A percentile compares a stretch with the other conserved stretches of the same genome.
phyloP scores from a whole-genome alignment of 2,329 filamentous ascomycete species.

The Teratosphaeriaceae sp. region DNA sequence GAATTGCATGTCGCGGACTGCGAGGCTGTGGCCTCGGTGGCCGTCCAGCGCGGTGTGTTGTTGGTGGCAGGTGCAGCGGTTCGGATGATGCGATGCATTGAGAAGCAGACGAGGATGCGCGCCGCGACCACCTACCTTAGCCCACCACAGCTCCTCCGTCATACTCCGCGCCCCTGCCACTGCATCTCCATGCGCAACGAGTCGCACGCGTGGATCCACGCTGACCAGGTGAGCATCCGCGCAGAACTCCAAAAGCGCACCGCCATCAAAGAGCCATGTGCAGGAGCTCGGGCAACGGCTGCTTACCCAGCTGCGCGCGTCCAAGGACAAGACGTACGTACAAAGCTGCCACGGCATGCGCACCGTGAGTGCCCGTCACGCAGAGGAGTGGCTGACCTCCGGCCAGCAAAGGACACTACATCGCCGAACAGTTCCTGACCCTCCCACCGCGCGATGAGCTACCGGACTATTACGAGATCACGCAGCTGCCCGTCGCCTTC shows the following conservation, averaged over 20 bases:
- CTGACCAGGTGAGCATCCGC: conserved; percentile 13
- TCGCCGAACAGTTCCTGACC: conserved; percentile 68
- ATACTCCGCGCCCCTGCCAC: conserved; percentile 14
- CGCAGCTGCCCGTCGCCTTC: conserved; percentile 71
- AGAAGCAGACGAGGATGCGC: conserved; percentile 17
- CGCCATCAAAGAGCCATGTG: conserved; percentile 30
- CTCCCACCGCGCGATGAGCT: conserved; percentile 50
- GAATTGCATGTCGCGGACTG: conserved; percentile 2
- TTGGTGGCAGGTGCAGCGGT: background rate
- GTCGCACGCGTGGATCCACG: background rate
- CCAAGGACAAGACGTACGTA: conserved; percentile 77
- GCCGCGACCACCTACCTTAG: conserved; percentile 15
- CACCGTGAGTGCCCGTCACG: no score
- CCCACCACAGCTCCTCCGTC: conserved; percentile 22
- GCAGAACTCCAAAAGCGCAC: conserved; percentile 25
- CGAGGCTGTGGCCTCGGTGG: conserved; percentile 4
- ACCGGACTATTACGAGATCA: conserved; percentile 70
- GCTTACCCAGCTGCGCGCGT: conserved; percentile 66
- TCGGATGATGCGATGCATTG: conserved; percentile 2
- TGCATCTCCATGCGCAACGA: background rate
- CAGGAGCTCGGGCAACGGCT: conserved; percentile 61
- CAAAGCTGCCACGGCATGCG: no score
- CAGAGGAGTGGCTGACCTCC: background rate
- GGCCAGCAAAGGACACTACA: conserved; percentile 53
- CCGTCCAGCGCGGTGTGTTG: background rate